Conservation (phyloP, 83 land plant species). For the Thuja plicata region DNA sequence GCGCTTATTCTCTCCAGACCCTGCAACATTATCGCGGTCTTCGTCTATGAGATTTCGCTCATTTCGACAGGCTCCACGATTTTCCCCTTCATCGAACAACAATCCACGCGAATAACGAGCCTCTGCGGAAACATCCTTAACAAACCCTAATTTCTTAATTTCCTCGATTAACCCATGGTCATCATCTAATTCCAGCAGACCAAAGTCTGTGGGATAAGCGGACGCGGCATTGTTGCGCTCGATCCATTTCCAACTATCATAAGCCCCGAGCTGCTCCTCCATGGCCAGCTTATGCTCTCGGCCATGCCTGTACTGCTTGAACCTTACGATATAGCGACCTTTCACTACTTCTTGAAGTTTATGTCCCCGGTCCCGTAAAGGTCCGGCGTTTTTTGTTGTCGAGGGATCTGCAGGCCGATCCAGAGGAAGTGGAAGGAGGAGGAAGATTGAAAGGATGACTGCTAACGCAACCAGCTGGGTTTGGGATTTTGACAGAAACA, state of each 20-base stretch:
- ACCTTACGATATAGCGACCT: constrained; percentile 73
- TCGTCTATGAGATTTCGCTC: background rate
- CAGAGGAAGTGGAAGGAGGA: background rate
- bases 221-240: constrained; percentile 87
- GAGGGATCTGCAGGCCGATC: background rate
- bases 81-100: constrained; percentile 20
- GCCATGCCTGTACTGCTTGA: constrained; percentile 59
- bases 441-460: constrained; percentile 1
- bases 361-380: background rate
- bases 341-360: constrained; percentile 18
- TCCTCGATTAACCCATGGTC: constrained; percentile 26
- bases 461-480: background rate
- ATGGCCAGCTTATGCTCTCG: constrained; percentile 62
- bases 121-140: constrained; percentile 85
- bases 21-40: background rate
- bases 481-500: background rate
- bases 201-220: constrained; percentile 90
- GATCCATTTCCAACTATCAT: constrained; percentile 82
- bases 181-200: constrained; percentile 50
- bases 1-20: constrained; percentile 40
- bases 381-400: background rate
- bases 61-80: background rate
- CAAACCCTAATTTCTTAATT: constrained; percentile 47
- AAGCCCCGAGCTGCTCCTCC: constrained; percentile 19
- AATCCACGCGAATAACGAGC: constrained; percentile 58